phyloP scores from a whole-genome alignment of 257 asterid genomes.

The Agastache rugosa region DNA sequence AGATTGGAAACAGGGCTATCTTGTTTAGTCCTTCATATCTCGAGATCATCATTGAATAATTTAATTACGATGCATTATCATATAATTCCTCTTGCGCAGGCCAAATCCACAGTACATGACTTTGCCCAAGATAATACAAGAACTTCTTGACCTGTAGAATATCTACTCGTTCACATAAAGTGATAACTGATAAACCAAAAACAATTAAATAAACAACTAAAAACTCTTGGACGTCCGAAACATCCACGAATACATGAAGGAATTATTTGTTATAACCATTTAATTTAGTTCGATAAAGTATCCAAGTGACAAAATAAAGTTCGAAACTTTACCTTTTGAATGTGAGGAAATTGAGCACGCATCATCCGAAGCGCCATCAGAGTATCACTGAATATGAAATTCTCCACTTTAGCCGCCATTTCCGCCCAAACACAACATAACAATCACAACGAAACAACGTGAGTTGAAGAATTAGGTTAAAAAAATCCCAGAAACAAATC shows the following conservation, averaged over 20 bases:
- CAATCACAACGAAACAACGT: not conserved
- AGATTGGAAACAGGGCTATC: constrained; percentile 1
- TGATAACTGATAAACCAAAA: not conserved
- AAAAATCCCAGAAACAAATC: too few species aligned
- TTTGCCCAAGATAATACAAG: not conserved
- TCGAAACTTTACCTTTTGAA: constrained; percentile 57
- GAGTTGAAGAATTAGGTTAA: not conserved
- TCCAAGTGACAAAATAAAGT: not conserved
- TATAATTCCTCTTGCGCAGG: not conserved
- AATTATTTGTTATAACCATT: not conserved
- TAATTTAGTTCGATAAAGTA: not conserved
- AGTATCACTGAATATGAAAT: constrained; percentile 74
- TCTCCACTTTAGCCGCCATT: constrained; percentile 57
- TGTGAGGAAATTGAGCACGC: constrained; percentile 88
- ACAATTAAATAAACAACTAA: not conserved
- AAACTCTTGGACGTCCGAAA: not conserved
- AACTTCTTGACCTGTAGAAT: not conserved
- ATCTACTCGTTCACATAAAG: not conserved
- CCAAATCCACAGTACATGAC: not conserved
- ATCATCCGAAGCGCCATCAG: constrained; percentile 91
- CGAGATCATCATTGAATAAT: not conserved
- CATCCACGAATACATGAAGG: not conserved
- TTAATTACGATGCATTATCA: not conserved
- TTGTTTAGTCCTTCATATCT: not conserved
- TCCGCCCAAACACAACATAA: not conserved